Evolutionary conservation across 192 early-diverging fungal genomes (phyloP).

Genomic region (Coemansia sp.): DNA sequence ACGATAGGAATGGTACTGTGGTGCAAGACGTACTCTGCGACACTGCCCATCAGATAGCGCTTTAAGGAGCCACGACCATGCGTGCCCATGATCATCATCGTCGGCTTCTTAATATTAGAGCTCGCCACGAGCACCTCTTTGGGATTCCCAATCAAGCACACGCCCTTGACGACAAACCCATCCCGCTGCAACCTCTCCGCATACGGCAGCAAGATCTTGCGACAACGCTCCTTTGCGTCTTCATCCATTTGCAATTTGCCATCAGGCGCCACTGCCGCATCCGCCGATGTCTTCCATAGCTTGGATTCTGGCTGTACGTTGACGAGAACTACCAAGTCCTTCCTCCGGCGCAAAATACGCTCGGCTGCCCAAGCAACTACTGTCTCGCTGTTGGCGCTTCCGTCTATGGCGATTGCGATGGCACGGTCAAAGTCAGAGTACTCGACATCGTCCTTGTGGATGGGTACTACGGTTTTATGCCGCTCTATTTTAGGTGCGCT

Average conservation of each 20-base stretch:
- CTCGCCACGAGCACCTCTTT: conserved; percentile 56
- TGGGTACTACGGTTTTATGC: conserved; percentile 51
- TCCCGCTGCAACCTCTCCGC: conserved; percentile 51
- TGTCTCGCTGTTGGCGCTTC: conserved; percentile 45
- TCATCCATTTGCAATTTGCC: conserved; percentile 35
- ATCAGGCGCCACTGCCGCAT: conserved; percentile 7
- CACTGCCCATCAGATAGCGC: conserved; percentile 68
- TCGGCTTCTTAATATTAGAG: conserved; percentile 59
- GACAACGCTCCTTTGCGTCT: conserved; percentile 52
- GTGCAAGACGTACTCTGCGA: conserved; percentile 69
- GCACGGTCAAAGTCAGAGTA: conserved; percentile 58
- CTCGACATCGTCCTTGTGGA: conserved; percentile 56
- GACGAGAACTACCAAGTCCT: conserved; percentile 51
- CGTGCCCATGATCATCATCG: conserved; percentile 72
- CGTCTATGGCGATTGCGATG: conserved; percentile 51
- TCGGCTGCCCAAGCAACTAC: conserved; percentile 53
- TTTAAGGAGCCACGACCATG: conserved; percentile 68
- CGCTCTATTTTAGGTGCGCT: conserved; percentile 55
- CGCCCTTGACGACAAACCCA: conserved; percentile 55
- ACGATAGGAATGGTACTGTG: conserved; percentile 69
- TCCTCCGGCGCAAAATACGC: conserved; percentile 49
- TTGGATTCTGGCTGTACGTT: conserved; percentile 55
- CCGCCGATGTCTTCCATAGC: conserved; percentile 31
- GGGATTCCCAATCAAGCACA: conserved; percentile 54
- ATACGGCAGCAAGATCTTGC: conserved; percentile 43